Evolutionary conservation across 306 rosid species (phyloP).

Genomic region (Canavalia ensiformis): DNA sequence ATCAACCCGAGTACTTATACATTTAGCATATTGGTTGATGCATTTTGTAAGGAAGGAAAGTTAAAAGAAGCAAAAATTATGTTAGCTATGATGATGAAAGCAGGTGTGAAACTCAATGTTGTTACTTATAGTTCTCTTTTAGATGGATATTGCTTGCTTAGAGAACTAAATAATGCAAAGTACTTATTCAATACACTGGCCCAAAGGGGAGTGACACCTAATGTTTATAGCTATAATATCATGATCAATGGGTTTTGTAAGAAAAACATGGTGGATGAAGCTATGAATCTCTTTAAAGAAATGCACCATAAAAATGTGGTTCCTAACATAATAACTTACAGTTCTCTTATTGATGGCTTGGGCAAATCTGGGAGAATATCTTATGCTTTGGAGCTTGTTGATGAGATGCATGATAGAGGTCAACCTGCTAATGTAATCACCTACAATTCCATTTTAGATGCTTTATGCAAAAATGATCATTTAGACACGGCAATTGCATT

Average conservation of each 20-base stretch:
- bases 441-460: too few species aligned
- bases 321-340: background rate
- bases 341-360: conserved; percentile 20
- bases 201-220: background rate
- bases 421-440: too few species aligned
- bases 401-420: too few species aligned
- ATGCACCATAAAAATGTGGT: background rate
- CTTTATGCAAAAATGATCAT: too few species aligned
- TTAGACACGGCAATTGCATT: too few species aligned
- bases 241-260: conserved; percentile 30
- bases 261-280: conserved; percentile 18
- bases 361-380: conserved; percentile 33
- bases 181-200: conserved; percentile 2
- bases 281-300: background rate
- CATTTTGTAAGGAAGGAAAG: too few species aligned
- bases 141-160: conserved; percentile 19
- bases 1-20: too few species aligned
- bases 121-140: background rate
- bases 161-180: background rate
- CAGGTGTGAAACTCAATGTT: background rate
- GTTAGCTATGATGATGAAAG: conserved; percentile 17
- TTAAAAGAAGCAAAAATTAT: too few species aligned
- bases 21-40: too few species aligned
- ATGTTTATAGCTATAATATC: conserved; percentile 10
- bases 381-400: background rate